Evolutionary conservation across 352 stramenopile genomes (phyloP), one percentile per base, ranked within the genome.

Genomic region (Phytophthora idaei): DNA sequence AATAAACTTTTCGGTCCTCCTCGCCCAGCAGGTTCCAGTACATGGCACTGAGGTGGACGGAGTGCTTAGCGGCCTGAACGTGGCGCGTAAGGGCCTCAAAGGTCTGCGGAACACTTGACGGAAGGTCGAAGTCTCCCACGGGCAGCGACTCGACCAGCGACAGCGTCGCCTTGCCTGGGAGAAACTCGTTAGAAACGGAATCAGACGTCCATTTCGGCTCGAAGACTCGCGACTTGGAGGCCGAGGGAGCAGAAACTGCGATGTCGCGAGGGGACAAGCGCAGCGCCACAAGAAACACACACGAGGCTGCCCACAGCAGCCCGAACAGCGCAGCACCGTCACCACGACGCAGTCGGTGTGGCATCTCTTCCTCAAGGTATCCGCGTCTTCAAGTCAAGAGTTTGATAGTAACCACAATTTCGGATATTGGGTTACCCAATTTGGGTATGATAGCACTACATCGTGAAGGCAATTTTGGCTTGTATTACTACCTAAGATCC

Each of bases 11-110:
- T 46, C 71, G 81, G 60, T 94, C 87, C 12, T 81, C 80, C 36
- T 73, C 55, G 5, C 83, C 84, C 14, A 90, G 62, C 32, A 95
- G 57, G 55, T 93, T 92, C 85, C 85, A 95, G 73, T 95, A 95
- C 87, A 93, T 95, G 61, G 85, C 87, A 31, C 80, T 92, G 15
- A 95, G 74, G 53, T 94, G 80, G 50, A 95, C 87, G 7, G 76
- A 79, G 50, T 25, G 52, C 3, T 64, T 79, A 9, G 85, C 85
- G 4, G 59, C 50, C 3, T 74, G 44, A 0, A 90, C 80, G 53
- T 74, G 81, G 4, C 60, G 59, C 17, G 76, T 71, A 34, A 94
- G 73, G 31, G 59, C 64, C 27, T 85, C 77, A 27, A 83, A 83
- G 0, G 85, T 95, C 61, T 73, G 61, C 41, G 59, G 65, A 8